Evolutionary conservation across 495 filamentous ascomycete species (phyloP).

Genomic region (Jackrogersella multiformis): DNA sequence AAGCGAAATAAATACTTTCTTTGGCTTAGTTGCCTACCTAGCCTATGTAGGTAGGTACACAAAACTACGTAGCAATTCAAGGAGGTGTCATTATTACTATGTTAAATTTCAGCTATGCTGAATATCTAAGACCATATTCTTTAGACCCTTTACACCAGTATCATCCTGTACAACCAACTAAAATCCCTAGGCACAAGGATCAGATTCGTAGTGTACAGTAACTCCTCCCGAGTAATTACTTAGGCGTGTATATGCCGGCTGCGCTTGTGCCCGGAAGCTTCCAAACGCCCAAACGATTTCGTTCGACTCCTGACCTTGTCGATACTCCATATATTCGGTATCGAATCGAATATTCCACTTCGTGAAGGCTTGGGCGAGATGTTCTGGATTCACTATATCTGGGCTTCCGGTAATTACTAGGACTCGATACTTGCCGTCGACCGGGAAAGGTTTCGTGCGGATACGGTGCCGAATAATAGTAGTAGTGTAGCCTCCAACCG

Average conservation of each 20-base stretch:
- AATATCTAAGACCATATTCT: background rate
- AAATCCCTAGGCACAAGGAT: conserved; percentile 24
- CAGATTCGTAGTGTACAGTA: background rate
- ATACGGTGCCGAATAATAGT: conserved; percentile 11
- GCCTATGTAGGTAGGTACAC: no score
- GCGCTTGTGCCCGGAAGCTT: conserved; percentile 32
- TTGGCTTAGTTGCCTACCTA: no score
- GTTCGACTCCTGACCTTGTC: background rate
- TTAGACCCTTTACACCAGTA: background rate
- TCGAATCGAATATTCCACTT: conserved; percentile 14
- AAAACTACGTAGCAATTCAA: no score
- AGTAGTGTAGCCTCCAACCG: background rate
- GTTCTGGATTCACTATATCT: conserved; percentile 15
- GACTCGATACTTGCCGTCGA: conserved; percentile 25
- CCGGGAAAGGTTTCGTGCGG: background rate
- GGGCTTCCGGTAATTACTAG: conserved; percentile 24
- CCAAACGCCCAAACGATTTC: conserved; percentile 32
- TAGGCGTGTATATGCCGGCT: background rate
- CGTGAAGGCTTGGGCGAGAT: conserved; percentile 1
- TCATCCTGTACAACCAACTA: background rate
- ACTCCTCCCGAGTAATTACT: background rate
- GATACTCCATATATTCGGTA: conserved; percentile 14
- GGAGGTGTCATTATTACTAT: background rate
- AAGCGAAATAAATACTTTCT: no score
- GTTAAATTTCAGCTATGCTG: background rate